Conservation (phyloP, 176 grass and related monocot species). For the Zea mays region Zm-B73-REFERENCE-NAM-5.0 NC_050100.1:132087001-132087500, state of each 20-base stretch:
- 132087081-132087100: background rate
- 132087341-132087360: background rate
- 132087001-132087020: constrained; percentile 14
- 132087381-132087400: constrained; percentile 20
- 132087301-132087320: constrained; percentile 27
- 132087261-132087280: constrained; percentile 89
- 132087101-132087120: constrained; percentile 22
- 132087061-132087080: background rate
- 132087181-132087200: constrained; percentile 76
- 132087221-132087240: constrained; percentile 84
- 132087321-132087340: constrained; percentile 16
- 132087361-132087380: background rate
- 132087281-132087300: constrained; percentile 87
- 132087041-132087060: background rate
- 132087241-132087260: constrained; percentile 96
- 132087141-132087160: background rate
- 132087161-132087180: background rate
- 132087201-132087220: constrained; percentile 62
- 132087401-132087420: background rate
- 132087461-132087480: background rate
- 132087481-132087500: background rate
- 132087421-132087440: background rate
- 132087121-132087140: background rate
- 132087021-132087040: background rate
- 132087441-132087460: background rate